phyloP scores from a whole-genome alignment of 176 grass and related monocot species.

The Avena sativa region DNA sequence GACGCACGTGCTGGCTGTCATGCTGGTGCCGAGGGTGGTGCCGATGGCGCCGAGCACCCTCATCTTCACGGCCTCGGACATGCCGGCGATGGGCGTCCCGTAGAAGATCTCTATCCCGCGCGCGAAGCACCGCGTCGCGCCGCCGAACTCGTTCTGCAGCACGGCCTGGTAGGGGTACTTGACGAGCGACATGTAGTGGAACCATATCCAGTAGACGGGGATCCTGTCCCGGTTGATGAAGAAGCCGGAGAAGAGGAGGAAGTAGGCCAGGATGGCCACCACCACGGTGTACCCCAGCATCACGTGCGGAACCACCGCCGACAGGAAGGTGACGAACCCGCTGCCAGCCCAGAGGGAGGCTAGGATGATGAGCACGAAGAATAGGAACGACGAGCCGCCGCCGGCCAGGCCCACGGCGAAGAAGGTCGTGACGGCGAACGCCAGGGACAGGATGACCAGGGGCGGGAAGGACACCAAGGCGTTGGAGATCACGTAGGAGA shows the following conservation, averaged over 20 bases:
- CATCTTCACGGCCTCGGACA: slow-evolving; percentile 51
- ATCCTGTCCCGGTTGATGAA: slow-evolving; percentile 86
- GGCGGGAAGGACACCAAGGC: slow-evolving; percentile 70
- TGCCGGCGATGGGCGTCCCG: slow-evolving; percentile 52
- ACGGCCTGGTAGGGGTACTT: slow-evolving; percentile 92
- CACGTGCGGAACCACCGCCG: slow-evolving; percentile 81
- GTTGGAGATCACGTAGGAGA: slow-evolving; percentile 83
- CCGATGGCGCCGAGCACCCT: slow-evolving; percentile 70
- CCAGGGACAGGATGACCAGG: slow-evolving; percentile 67
- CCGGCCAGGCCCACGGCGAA: slow-evolving; percentile 85
- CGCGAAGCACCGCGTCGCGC: slow-evolving; percentile 59
- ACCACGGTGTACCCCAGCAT: slow-evolving; percentile 88
- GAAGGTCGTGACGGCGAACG: slow-evolving; percentile 77
- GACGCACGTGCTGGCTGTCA: slow-evolving; percentile 55
- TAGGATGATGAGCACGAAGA: slow-evolving; percentile 65
- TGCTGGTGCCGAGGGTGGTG: slow-evolving; percentile 26
- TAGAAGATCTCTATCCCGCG: slow-evolving; percentile 78
- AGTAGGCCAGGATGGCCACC: slow-evolving; percentile 88
- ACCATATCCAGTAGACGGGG: slow-evolving; percentile 91
- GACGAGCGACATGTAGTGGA: slow-evolving; percentile 84
- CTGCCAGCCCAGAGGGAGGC: slow-evolving; percentile 87
- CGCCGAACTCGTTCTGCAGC: slow-evolving; percentile 79
- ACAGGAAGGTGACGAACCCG: slow-evolving; percentile 94
- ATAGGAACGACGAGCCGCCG: slow-evolving; percentile 60
- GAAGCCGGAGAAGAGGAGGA: slow-evolving; percentile 82